Evolutionary conservation across 2,329 filamentous ascomycete species (phyloP).

Genomic region (Teratosphaeriaceae sp.): DNA sequence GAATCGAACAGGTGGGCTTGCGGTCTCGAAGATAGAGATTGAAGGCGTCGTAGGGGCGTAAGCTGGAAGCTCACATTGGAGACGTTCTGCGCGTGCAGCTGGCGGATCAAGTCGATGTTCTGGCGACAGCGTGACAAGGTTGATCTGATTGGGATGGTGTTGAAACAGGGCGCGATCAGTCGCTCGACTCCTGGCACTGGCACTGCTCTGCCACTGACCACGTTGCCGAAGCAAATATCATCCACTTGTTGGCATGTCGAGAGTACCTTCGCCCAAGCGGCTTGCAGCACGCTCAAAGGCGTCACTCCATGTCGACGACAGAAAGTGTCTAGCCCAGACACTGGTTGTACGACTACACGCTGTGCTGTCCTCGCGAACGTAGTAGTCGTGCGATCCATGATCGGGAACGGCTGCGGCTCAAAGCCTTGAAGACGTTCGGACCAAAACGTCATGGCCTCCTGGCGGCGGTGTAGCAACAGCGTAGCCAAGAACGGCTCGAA

Average conservation of each 20-base stretch:
- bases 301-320: conserved; percentile 49
- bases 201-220: conserved; percentile 70
- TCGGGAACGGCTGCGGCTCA: conserved; percentile 37
- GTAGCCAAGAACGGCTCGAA: conserved; percentile 60
- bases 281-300: conserved; percentile 62
- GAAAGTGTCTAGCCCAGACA: conserved; percentile 40
- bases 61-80: conserved; percentile 64
- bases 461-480: conserved; percentile 45
- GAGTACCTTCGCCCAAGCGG: conserved; percentile 64
- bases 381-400: conserved; percentile 1
- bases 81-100: conserved; percentile 56
- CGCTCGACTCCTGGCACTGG: conserved; percentile 59
- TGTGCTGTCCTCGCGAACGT: neutral
- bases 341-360: neutral
- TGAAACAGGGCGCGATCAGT: conserved; percentile 87
- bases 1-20: conserved; percentile 66
- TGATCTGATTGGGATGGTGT: conserved; percentile 69
- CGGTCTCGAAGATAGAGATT: conserved; percentile 40
- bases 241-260: conserved; percentile 46
- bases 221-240: conserved; percentile 82
- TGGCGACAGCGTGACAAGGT: conserved; percentile 43
- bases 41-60: conserved; percentile 66
- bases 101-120: conserved; percentile 52
- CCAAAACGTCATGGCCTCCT: conserved; percentile 61
- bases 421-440: conserved; percentile 47